Base-by-base conservation (phyloP, 768 basidiomycete genomes). In the Rhizopogon salebrosus region DNA sequence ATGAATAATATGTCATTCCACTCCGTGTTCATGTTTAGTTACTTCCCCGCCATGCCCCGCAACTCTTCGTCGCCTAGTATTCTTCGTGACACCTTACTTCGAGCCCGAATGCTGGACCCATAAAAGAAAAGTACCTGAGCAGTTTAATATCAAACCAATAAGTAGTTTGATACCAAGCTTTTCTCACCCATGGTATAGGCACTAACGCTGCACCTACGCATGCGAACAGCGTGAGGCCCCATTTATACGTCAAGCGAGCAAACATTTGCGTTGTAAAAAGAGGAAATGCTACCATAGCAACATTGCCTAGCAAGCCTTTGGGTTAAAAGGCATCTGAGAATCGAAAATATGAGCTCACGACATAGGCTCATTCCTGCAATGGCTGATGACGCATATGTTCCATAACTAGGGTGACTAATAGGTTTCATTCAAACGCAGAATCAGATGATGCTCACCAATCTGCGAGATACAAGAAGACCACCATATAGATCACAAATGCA, bases 201-300 rank as follows among this genome's bases (percentile, higher is more conserved):
- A 78, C 68, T 65, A 84, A 72, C 9, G 78, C 11, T 11, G 70
- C 59, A 1, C 76, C 78, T 27, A 84, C 61, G 48, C 69, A 71
- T 4, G 68, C 78, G 57, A 80, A 79, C 2, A 80, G 63, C 10
- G 76, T 77, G 48, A 75, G 77, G 1, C 78, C 80, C 77, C 82
- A 84, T 56, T 71, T 76, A 40, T 78, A 79, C 4, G 69, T 74
- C 18, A 86, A 69, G 3, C 64, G 64, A 5, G 65, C 60, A 63
- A 79, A 83, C 80, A 84, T 83, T 43, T 75, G 75, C 3, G 70
- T 61, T 1, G 79, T 79, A 66, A 85, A 85, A 4, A 85, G 70
- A 0, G 83, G 78, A 65, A 85, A 84, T 2, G 72, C 74, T 6
- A 69, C 71, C 0, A 70, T 79, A 0, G 68, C 57, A 7, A 81